Base-by-base conservation (phyloP, 805 yeast genomes). In the Cyberlindnera sargentensis region DNA sequence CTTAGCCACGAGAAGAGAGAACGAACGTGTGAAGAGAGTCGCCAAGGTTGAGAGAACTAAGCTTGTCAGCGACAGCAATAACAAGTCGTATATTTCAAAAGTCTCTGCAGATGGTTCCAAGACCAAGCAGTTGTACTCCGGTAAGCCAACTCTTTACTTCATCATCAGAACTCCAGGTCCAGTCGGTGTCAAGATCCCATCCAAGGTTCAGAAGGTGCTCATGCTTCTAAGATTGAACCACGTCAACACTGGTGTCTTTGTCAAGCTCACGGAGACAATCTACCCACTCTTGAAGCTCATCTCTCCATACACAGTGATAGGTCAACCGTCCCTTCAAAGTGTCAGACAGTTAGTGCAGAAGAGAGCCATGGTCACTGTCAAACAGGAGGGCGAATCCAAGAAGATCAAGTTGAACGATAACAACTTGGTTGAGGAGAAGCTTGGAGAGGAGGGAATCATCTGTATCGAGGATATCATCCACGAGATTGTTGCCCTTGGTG, bases 381-480 rank as follows among this genome's bases (percentile, higher is more conserved):
- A 64, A 33, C 68, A 65, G 29, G 66, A 61, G 27, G 47, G 65
- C 31, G 59, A 47, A 25, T 52, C 58, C 10, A 69, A 66, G 38
- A 66, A 68, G 39, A 63, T 73, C 34, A 73, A 78, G 46, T 66
- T 85, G 53, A 85, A 84, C 61, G 88, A 82, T 63, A 85, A 85
- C 67, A 80, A 78, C 54, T 64, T 80, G 34, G 81, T 85, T 41
- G 95, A 85, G 65, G 89, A 84, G 55, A 68, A 71, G 55, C 70
- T 85, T 48, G 82, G 82, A 34, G 84, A 82, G 7, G 66, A 70
- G 43, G 89, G 91, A 28, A 67, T 82, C 47, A 78, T 85, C 49
- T 85, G 95, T 76, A 74, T 83, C 20, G 93, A 85, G 67, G 95
- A 85, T 64, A 70, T 85, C 44, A 76, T 85, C 43, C 87, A 81